Evolutionary conservation across 2,329 filamentous ascomycete genomes (phyloP).

Genomic region (Penicillium sp.): DNA sequence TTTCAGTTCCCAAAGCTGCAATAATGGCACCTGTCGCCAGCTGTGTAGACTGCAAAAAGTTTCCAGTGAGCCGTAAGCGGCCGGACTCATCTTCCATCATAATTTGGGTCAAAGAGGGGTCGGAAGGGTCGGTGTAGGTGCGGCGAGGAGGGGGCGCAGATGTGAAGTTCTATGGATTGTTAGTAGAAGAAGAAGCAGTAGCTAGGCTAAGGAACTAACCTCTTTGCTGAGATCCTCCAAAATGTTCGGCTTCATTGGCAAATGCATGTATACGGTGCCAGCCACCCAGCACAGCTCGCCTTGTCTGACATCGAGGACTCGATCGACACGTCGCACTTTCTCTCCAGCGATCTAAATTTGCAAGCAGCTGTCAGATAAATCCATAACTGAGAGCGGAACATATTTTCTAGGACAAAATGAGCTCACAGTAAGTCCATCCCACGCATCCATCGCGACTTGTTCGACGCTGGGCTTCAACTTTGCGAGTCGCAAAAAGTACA

Average conservation of each 20-base stretch:
- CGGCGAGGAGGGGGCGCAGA: constrained; percentile 73
- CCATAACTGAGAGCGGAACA: background rate
- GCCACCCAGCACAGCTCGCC: constrained; percentile 93
- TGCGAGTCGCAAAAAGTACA: constrained; percentile 91
- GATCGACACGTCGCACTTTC: constrained; percentile 71
- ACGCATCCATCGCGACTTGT: constrained; percentile 68
- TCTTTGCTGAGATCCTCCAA: constrained; percentile 93
- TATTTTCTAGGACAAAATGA: background rate
- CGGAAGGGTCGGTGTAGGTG: constrained; percentile 66
- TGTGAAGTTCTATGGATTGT: constrained; percentile 71
- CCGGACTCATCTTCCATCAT: constrained; percentile 97
- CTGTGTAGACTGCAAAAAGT: constrained; percentile 63
- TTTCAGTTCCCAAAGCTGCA: constrained; percentile 93
- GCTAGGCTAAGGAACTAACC: constrained; percentile 49
- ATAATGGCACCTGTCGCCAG: constrained; percentile 92
- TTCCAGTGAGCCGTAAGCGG: constrained; percentile 75
- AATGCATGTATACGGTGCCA: constrained; percentile 95
- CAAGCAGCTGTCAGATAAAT: background rate
- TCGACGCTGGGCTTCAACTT: constrained; percentile 85
- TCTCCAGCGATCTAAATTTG: constrained; percentile 67
- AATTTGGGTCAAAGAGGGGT: constrained; percentile 56
- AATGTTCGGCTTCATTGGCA: constrained; percentile 94
- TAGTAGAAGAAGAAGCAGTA: constrained; percentile 8
- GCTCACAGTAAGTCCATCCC: constrained; percentile 67
- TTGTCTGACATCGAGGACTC: constrained; percentile 92